phyloP scores from a whole-genome alignment of 371 early-diverging fungal species.

The Lichtheimia corymbifera region DNA sequence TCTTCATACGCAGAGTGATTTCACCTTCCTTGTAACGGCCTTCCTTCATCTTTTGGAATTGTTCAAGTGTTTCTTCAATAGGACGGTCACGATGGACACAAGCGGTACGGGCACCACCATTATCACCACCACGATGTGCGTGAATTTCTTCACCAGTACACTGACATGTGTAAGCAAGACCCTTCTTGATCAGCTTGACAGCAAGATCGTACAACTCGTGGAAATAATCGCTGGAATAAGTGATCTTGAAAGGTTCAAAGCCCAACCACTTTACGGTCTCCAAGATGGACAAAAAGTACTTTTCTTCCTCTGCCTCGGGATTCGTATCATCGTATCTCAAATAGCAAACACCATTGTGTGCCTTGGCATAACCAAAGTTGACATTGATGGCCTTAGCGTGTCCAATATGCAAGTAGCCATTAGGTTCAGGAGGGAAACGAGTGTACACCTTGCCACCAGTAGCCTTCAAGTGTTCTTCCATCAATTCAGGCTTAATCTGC shows the following conservation, averaged over 20 bases:
- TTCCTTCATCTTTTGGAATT: conserved; percentile 98
- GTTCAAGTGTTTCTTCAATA: conserved; percentile 87
- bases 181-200: conserved; percentile 86
- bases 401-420: conserved; percentile 98
- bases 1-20: conserved; percentile 98
- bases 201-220: conserved; percentile 92
- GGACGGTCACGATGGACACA: conserved; percentile 95
- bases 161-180: conserved; percentile 98
- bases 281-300: conserved; percentile 94
- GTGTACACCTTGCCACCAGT: conserved; percentile 97
- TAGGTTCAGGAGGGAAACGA: conserved; percentile 99
- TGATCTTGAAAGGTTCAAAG: conserved; percentile 92
- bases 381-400: conserved; percentile 99
- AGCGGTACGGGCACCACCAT: conserved; percentile 83
- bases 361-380: conserved; percentile 97
- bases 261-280: conserved; percentile 99
- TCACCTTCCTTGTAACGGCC: conserved; percentile 95
- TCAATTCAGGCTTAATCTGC: conserved; percentile 92
- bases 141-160: conserved; percentile 95
- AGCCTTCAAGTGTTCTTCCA: conserved; percentile 90
- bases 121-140: conserved; percentile 88
- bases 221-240: conserved; percentile 98
- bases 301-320: conserved; percentile 97
- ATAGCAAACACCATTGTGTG: conserved; percentile 91
- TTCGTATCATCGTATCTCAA: conserved; percentile 99